Evolutionary conservation across 805 yeast genomes (phyloP).

Genomic region (Torulaspora delbrueckii): DNA sequence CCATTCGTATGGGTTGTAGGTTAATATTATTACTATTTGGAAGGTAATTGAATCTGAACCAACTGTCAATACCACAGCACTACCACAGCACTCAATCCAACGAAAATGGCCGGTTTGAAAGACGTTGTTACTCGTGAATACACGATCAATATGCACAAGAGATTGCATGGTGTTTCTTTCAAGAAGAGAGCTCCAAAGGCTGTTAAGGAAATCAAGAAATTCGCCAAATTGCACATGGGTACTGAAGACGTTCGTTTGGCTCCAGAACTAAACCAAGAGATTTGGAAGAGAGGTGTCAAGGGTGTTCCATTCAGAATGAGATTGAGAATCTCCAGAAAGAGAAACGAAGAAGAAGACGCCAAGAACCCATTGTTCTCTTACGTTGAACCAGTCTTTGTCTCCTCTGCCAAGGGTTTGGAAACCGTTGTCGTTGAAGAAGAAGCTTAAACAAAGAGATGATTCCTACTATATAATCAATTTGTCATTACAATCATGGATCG

Average conservation of each 20-base stretch:
- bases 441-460: slow-evolving; percentile 27
- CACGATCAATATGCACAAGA: slow-evolving; percentile 99
- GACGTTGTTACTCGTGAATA: slow-evolving; percentile 99
- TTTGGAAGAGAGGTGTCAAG: slow-evolving; percentile 99
- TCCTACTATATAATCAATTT: slow-evolving; percentile 9
- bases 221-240: slow-evolving; percentile 98
- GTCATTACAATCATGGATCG: slow-evolving; percentile 12
- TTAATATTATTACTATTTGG: not conserved
- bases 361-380: slow-evolving; percentile 95
- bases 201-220: slow-evolving; percentile 98
- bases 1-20: slow-evolving; percentile 2
- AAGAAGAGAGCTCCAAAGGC: slow-evolving; percentile 99
- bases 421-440: slow-evolving; percentile 91
- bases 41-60: not conserved
- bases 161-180: slow-evolving; percentile 98
- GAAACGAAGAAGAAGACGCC: slow-evolving; percentile 99
- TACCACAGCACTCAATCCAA: slow-evolving; percentile 14
- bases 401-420: slow-evolving; percentile 94
- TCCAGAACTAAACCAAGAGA: slow-evolving; percentile 95
- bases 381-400: slow-evolving; percentile 95
- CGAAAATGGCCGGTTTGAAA: slow-evolving; percentile 59
- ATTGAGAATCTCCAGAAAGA: slow-evolving; percentile 98
- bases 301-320: slow-evolving; percentile 98
- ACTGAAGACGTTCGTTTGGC: slow-evolving; percentile 98
- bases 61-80: slow-evolving; percentile 9